Conservation (phyloP, 2,329 filamentous ascomycete species). For the Myriosclerotinia curreyana region DNA sequence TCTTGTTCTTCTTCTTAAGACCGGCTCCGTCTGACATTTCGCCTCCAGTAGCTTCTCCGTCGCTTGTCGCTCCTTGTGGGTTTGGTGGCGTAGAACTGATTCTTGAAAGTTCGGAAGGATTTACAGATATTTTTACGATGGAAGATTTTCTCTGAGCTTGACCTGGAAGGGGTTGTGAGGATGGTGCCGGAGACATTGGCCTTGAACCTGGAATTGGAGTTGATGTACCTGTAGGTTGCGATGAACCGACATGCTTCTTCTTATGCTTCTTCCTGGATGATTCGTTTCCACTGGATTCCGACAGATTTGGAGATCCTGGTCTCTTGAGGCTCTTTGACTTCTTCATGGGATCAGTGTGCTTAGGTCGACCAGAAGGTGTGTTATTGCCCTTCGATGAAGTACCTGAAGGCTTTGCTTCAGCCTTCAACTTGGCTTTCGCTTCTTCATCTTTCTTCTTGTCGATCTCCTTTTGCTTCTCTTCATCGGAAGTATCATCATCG, state of each 20-base stretch:
- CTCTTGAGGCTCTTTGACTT: slow-evolving; percentile 65
- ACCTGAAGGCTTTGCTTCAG: slow-evolving; percentile 48
- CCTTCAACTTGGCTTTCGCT: slow-evolving; percentile 54
- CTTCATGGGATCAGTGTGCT: slow-evolving; percentile 51
- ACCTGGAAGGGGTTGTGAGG: slow-evolving; percentile 27
- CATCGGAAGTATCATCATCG: slow-evolving; percentile 50
- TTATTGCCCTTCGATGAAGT: slow-evolving; percentile 67
- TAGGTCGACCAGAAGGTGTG: slow-evolving; percentile 59
- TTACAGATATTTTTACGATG: slow-evolving; percentile 34
- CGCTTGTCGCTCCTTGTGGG: slow-evolving; percentile 54
- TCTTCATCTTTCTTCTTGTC: slow-evolving; percentile 60
- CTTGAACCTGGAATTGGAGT: slow-evolving; percentile 51
- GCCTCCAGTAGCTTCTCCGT: slow-evolving; percentile 68
- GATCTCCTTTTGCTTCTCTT: slow-evolving; percentile 61
- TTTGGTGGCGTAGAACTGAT: slow-evolving; percentile 34
- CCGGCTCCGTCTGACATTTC: slow-evolving; percentile 57
- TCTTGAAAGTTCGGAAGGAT: slow-evolving; percentile 36
- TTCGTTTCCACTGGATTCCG: slow-evolving; percentile 86
- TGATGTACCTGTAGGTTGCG: slow-evolving; percentile 51
- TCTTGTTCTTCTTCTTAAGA: slow-evolving; percentile 57
- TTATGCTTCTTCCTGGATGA: slow-evolving; percentile 77
- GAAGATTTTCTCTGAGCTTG: slow-evolving; percentile 36
- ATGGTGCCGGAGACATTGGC: slow-evolving; percentile 33
- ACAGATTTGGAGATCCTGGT: slow-evolving; percentile 79
- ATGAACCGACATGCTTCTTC: slow-evolving; percentile 58